These are phyloP conservation scores for Metarhizium brunneum DNA, from an alignment of 2,329 filamentous ascomycete species.

Conservation along the genomic window DNA sequence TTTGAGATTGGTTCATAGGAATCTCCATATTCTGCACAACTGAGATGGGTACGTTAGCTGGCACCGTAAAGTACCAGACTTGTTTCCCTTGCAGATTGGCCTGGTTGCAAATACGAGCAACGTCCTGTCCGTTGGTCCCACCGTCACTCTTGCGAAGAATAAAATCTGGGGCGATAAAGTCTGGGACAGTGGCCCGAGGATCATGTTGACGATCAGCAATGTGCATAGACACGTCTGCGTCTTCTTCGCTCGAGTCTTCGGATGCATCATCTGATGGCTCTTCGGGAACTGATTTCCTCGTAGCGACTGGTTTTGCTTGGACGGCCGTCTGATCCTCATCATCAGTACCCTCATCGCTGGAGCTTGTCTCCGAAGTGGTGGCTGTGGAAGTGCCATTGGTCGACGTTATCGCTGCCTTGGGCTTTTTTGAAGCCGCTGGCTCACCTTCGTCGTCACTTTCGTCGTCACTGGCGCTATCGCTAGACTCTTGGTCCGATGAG, in stretches of 20 bases:
- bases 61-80: constrained; percentile 72
- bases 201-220: constrained; percentile 21
- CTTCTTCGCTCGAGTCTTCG: constrained; percentile 16
- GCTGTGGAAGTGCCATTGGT: constrained; percentile 12
- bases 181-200: constrained; percentile 30
- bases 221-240: constrained; percentile 30
- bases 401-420: constrained; percentile 8
- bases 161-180: constrained; percentile 42
- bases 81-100: constrained; percentile 59
- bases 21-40: constrained; percentile 57
- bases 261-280: constrained; percentile 7
- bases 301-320: background rate
- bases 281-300: background rate
- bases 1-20: constrained; percentile 42
- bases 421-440: constrained; percentile 9
- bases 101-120: constrained; percentile 46
- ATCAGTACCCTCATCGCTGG: constrained; percentile 15
- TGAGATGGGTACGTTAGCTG: constrained; percentile 58
- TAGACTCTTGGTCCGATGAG: constrained; percentile 4
- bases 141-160: constrained; percentile 38
- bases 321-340: constrained; percentile 9
- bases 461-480: constrained; percentile 18
- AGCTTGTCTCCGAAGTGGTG: constrained; percentile 10
- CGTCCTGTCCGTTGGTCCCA: constrained; percentile 31
- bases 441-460: background rate